phyloP scores from a whole-genome alignment of 2,329 filamentous ascomycete species.

The Balansia obtecta region DNA sequence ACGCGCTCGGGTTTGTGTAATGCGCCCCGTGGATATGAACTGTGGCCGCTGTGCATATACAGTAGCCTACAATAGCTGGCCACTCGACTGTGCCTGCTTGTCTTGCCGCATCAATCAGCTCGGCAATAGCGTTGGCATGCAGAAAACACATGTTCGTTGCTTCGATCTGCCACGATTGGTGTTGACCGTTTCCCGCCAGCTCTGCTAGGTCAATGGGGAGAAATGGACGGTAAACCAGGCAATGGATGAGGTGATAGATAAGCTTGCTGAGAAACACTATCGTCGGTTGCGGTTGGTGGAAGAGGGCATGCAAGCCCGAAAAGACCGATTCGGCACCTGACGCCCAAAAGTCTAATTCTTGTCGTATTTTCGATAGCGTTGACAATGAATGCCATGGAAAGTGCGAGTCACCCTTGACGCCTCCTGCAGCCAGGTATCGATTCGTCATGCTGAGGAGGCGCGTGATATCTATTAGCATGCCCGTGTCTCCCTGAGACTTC shows the following conservation, averaged over 20 bases:
- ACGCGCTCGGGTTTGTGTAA: slow-evolving; percentile 44
- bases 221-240: slow-evolving; percentile 76
- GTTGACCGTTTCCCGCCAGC: slow-evolving; percentile 65
- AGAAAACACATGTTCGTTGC: slow-evolving; percentile 78
- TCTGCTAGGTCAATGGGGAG: slow-evolving; percentile 74
- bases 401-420: slow-evolving; percentile 79
- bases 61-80: slow-evolving; percentile 79
- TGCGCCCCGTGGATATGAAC: slow-evolving; percentile 80
- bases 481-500: slow-evolving; percentile 61
- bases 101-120: slow-evolving; percentile 67
- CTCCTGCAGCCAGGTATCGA: slow-evolving; percentile 70
- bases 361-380: slow-evolving; percentile 72
- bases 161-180: slow-evolving; percentile 88
- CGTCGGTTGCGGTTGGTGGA: slow-evolving; percentile 67
- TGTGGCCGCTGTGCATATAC: slow-evolving; percentile 74
- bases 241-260: slow-evolving; percentile 78
- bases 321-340: slow-evolving; percentile 71
- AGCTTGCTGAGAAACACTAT: slow-evolving; percentile 73
- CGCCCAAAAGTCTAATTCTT: slow-evolving; percentile 77
- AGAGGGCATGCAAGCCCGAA: slow-evolving; percentile 60
- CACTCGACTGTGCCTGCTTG: slow-evolving; percentile 66
- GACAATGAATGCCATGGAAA: slow-evolving; percentile 86
- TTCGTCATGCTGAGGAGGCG: slow-evolving; percentile 75
- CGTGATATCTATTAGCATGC: slow-evolving; percentile 74
- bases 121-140: slow-evolving; percentile 78